Evolutionary conservation across 169 alveolate genomes (phyloP).

Genomic region (Plasmodium yoelii): DNA sequence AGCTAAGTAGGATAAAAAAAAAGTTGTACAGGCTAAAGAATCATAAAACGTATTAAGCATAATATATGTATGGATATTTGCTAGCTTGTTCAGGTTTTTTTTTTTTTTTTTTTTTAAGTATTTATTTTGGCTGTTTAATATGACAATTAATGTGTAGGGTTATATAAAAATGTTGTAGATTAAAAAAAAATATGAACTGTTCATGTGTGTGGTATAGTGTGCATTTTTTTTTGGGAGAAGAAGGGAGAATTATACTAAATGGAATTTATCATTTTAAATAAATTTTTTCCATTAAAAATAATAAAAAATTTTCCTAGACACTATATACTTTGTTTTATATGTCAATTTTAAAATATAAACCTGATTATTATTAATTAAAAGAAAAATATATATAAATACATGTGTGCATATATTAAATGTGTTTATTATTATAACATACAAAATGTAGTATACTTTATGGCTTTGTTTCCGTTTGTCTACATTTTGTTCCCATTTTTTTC

Average conservation of each 20-base stretch:
- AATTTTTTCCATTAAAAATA: slow-evolving; percentile 6
- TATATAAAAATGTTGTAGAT: slow-evolving; percentile 30
- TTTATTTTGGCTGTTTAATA: slow-evolving; percentile 10
- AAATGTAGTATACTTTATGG: no score
- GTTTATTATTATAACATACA: no score
- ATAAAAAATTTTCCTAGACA: not conserved
- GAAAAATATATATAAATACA: no score
- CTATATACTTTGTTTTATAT: no score
- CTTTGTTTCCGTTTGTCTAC: no score
- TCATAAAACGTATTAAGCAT: no score
- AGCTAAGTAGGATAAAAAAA: no score
- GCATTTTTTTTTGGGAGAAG: slow-evolving; percentile 17
- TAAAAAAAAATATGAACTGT: slow-evolving; percentile 27
- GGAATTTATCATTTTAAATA: not conserved
- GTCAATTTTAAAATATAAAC: no score
- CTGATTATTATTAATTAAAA: no score
- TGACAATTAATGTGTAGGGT: slow-evolving; percentile 5
- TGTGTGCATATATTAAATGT: no score
- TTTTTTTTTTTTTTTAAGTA: not conserved
- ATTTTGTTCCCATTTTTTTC: no score
- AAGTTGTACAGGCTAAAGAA: no score
- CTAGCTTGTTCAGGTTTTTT: not conserved
- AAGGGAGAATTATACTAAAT: not conserved
- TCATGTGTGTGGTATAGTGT: slow-evolving; percentile 53
- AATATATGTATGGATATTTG: slow-evolving; percentile 4